phyloP scores from a whole-genome alignment of 2,329 filamentous ascomycete species.

The Parafenestella ontariensis region DNA sequence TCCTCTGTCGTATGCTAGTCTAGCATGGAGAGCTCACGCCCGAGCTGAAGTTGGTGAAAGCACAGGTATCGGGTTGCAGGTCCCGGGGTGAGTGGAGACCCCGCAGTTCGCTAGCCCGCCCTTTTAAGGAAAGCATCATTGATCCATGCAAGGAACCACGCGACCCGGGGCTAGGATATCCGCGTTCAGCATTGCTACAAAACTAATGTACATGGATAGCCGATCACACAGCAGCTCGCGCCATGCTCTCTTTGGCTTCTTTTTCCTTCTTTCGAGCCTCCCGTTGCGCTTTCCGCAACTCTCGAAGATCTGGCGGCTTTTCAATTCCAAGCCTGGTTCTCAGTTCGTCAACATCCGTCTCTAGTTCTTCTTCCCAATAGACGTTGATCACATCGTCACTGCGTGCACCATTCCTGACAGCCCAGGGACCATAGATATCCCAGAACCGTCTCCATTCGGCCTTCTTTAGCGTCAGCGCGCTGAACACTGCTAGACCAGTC shows the following conservation, averaged over 20 bases:
- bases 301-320: conserved; percentile 83
- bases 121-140: no score
- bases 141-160: no score
- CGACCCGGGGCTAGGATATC: background rate
- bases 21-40: background rate
- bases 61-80: conserved; percentile 7
- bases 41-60: conserved; percentile 1
- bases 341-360: conserved; percentile 80
- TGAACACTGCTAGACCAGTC: conserved; percentile 86
- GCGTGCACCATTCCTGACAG: conserved; percentile 78
- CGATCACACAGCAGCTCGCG: conserved; percentile 22
- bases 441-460: conserved; percentile 72
- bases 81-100: conserved; percentile 14
- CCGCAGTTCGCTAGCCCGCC: conserved; percentile 5
- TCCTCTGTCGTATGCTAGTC: background rate
- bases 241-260: conserved; percentile 51
- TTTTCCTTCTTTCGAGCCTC: conserved; percentile 72
- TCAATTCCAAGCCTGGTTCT: conserved; percentile 81
- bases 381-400: conserved; percentile 89
- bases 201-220: conserved; percentile 18
- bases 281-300: conserved; percentile 73
- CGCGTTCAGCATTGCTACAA: conserved; percentile 1
- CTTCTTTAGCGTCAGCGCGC: conserved; percentile 69
- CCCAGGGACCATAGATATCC: conserved; percentile 85
- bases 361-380: conserved; percentile 95